phyloP scores from a whole-genome alignment of 2,329 filamentous ascomycete genomes.

The Nigrograna mackinnonii region DNA sequence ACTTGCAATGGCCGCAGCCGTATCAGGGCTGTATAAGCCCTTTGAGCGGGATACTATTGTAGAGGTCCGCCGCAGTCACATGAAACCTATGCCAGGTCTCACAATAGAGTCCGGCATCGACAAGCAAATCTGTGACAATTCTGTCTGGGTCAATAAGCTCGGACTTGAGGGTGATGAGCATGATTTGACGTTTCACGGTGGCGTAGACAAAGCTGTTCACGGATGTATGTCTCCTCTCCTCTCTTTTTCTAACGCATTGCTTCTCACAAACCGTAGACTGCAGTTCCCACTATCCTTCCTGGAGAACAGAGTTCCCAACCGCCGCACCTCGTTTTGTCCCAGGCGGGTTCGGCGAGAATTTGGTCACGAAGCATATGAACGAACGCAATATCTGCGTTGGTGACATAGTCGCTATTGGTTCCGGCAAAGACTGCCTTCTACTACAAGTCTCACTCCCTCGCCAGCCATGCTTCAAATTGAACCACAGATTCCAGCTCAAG shows the following conservation, averaged over 20 bases:
- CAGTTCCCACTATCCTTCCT: background rate
- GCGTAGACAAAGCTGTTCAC: constrained; percentile 62
- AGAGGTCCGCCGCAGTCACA: too few relatives aligned
- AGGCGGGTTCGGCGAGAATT: constrained; percentile 66
- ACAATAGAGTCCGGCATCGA: too few relatives aligned
- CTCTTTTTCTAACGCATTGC: too few relatives aligned
- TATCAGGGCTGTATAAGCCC: too few relatives aligned
- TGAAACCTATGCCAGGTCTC: too few relatives aligned
- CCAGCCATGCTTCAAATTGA: constrained; percentile 68
- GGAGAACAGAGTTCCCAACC: background rate
- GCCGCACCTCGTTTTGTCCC: constrained; percentile 53
- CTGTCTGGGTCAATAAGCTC: constrained; percentile 22
- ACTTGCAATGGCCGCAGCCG: too few relatives aligned
- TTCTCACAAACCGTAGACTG: too few relatives aligned
- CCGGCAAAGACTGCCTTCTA: constrained; percentile 35
- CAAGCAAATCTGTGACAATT: background rate
- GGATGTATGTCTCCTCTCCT: constrained; percentile 57
- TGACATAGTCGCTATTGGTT: constrained; percentile 54
- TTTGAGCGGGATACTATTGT: too few relatives aligned
- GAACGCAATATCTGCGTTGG: constrained; percentile 68
- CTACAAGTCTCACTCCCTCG: constrained; percentile 63
- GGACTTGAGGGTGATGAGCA: constrained; percentile 64
- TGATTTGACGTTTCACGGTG: constrained; percentile 64
- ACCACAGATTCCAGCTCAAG: constrained; percentile 64
- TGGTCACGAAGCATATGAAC: constrained; percentile 61